phyloP scores from a whole-genome alignment of 2,329 filamentous ascomycete genomes.

The Cytospora paraplurivora region DNA sequence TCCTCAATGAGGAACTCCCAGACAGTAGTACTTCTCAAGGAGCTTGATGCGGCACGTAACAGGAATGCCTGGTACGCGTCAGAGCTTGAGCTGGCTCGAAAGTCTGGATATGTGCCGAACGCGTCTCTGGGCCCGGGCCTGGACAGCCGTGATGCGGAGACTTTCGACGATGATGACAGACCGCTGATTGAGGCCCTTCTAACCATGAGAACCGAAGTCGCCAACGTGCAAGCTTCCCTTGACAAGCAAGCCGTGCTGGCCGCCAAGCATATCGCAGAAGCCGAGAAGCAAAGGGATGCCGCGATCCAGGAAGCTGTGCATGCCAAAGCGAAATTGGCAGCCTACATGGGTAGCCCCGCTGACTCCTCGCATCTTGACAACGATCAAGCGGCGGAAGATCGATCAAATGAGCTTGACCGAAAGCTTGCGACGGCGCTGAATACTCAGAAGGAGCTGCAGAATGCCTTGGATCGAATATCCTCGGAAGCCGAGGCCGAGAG shows the following conservation, averaged over 20 bases:
- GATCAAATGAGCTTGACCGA: slow-evolving; percentile 73
- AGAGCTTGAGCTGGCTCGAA: slow-evolving; percentile 87
- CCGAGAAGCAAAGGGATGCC: slow-evolving; percentile 90
- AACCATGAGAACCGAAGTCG: slow-evolving; percentile 85
- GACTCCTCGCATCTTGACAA: slow-evolving; percentile 61
- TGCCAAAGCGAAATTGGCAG: slow-evolving; percentile 88
- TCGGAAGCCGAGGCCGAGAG: slow-evolving; percentile 79
- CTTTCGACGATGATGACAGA: slow-evolving; percentile 88
- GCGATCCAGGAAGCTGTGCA: slow-evolving; percentile 96
- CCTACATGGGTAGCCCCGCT: slow-evolving; percentile 67
- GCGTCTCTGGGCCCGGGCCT: slow-evolving; percentile 70
- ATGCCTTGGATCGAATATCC: slow-evolving; percentile 69
- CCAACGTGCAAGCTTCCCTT: slow-evolving; percentile 86
- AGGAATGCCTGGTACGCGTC: slow-evolving; percentile 97
- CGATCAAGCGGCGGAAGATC: slow-evolving; percentile 64
- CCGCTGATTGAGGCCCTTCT: slow-evolving; percentile 90
- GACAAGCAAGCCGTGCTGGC: slow-evolving; percentile 85
- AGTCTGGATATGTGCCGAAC: slow-evolving; percentile 81
- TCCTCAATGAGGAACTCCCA: slow-evolving; percentile 64
- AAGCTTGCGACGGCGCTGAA: slow-evolving; percentile 82
- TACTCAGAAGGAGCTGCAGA: slow-evolving; percentile 77
- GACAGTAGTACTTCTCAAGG: slow-evolving; percentile 77
- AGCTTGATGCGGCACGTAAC: slow-evolving; percentile 81
- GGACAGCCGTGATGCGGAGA: slow-evolving; percentile 75
- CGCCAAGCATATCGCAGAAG: slow-evolving; percentile 86